These are phyloP conservation scores for Coelastrella sp. DNA, from an alignment of 139 green algal genomes.

Conservation along the genomic window DNA sequence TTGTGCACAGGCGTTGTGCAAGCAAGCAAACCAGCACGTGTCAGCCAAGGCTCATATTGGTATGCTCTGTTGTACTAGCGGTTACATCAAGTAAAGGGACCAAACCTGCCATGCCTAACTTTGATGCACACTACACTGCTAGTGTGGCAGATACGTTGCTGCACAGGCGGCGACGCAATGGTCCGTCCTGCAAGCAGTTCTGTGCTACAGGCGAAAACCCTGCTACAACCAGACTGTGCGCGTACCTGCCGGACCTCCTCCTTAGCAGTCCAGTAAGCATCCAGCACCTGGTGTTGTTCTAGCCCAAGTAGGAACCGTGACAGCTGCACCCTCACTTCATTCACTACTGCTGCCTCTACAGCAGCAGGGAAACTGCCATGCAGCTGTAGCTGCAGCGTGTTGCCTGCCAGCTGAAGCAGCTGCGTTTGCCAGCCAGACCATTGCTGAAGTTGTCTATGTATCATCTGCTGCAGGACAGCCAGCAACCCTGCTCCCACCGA, in stretches of 20 bases:
- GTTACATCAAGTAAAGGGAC: too few species aligned
- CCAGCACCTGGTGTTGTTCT: slow-evolving; percentile 21
- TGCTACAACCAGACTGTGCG: too few species aligned
- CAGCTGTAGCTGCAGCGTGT: slow-evolving; percentile 6
- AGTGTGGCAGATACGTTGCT: too few species aligned
- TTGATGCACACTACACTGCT: too few species aligned
- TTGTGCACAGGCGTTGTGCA: too few species aligned
- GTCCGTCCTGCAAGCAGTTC: neutral
- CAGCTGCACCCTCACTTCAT: neutral
- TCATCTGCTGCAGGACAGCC: neutral
- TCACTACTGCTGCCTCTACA: neutral
- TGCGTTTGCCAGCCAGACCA: neutral
- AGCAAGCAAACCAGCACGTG: too few species aligned
- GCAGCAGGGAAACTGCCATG: slow-evolving; percentile 19
- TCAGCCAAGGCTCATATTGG: too few species aligned
- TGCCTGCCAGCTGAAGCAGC: neutral
- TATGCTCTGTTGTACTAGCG: too few species aligned
- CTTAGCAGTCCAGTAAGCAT: neutral
- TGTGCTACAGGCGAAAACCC: neutral
- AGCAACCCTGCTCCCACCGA: neutral
- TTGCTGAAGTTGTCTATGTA: neutral
- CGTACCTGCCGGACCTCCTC: neutral
- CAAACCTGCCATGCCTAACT: too few species aligned
- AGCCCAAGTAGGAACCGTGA: slow-evolving; percentile 12
- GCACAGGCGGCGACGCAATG: neutral